These are phyloP conservation scores for Gnaphalium uliginosum DNA, from an alignment of 129 eudicot genomes.

Conservation along the genomic window DNA sequence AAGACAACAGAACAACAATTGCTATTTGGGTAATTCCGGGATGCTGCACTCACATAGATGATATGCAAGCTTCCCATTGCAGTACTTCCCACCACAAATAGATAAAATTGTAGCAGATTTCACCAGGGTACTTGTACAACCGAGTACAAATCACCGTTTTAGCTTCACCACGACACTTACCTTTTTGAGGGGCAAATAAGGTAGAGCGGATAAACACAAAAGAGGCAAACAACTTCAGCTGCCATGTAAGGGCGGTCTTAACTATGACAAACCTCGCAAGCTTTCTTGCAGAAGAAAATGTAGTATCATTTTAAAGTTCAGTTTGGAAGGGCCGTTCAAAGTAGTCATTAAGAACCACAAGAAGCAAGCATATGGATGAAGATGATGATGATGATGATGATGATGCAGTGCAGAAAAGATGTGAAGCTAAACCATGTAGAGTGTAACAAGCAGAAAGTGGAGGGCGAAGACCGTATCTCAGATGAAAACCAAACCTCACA, in stretches of 20 bases:
- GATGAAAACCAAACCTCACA: constrained; percentile 29
- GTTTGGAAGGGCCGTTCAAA: not conserved
- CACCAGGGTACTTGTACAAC: not conserved
- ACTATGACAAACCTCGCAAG: not conserved
- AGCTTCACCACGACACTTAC: not conserved
- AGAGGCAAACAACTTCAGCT: not conserved
- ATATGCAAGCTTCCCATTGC: not conserved
- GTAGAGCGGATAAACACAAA: not conserved
- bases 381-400: too few relatives aligned
- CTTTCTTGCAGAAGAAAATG: not conserved
- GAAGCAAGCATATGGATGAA: not conserved
- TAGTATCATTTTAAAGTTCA: not conserved
- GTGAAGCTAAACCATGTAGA: constrained; percentile 12
- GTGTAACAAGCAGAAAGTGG: constrained; percentile 22
- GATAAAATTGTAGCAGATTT: not conserved
- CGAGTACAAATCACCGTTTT: not conserved
- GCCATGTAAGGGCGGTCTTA: not conserved
- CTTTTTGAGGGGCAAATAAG: not conserved
- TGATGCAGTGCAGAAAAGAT: constrained; percentile 21
- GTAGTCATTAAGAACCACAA: constrained; percentile 21
- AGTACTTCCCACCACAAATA: not conserved
- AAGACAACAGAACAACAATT: not conserved
- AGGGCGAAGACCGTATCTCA: constrained; percentile 5
- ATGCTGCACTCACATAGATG: not conserved
- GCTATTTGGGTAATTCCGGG: not conserved